Evolutionary conservation across 257 asterid species (phyloP), one percentile per base, ranked within the genome.

Genomic region (Haberlea rhodopensis): DNA sequence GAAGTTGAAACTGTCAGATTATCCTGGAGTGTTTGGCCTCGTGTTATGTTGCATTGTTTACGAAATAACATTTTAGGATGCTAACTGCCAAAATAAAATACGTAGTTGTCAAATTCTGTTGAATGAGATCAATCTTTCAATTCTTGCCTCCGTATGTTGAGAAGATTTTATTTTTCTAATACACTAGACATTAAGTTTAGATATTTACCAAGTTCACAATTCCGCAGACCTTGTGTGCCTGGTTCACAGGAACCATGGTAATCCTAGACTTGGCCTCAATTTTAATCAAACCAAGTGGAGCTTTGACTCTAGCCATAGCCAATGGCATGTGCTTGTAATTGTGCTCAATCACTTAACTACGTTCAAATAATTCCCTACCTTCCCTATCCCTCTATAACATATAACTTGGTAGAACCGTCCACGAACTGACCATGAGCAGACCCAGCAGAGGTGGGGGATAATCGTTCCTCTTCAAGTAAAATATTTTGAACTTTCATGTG

Each of bases 11-110:
- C 15, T 27, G 20, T n/a, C n/a, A n/a, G n/a, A n/a, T n/a, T n/a
- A n/a, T n/a, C n/a, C n/a, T n/a, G n/a, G n/a, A n/a, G n/a, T n/a
- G n/a, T n/a, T 45, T 53, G 37, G 53, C 43, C 1, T 46, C 57
- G 21, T 69, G 53, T 63, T 62, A 57, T 10, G 28, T 18, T n/a
- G 49, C 54, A 49, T 54, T 37, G 13, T 37, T 11, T 37, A 37
- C 1, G 1, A 37, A 13, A 37, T 0, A 37, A 37, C n/a, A 46
- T 65, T 51, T 48, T 5, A 46, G 65, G 25, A 49, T 71, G 71
- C 57, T 34, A 16, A 57, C 53, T 11, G 52, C 72, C 31, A 53
- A 29, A 20, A 23, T 46, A 31, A 11, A 56, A 21, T 52, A 22
- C 40, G 4, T 63, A 43, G 45, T 53, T 62, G 28, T 34, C 40